Conservation (phyloP, 2,329 filamentous ascomycete genomes). For the Mycosphaerella sp. region DNA sequence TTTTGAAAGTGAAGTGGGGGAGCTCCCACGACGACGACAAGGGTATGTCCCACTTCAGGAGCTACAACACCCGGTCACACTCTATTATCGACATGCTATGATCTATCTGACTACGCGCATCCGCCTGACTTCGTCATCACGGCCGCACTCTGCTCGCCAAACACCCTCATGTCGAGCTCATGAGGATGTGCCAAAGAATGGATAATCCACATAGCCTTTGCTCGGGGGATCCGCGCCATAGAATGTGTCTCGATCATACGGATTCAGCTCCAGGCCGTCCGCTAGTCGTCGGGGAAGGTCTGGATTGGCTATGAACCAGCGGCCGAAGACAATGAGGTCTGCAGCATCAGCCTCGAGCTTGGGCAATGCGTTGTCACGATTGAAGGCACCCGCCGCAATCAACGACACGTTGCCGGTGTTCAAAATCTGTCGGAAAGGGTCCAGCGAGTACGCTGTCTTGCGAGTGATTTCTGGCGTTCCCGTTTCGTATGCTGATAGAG, state of each 20-base stretch:
- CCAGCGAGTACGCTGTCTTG: conserved; percentile 18
- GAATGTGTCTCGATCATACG: conserved; percentile 44
- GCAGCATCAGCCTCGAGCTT: conserved; percentile 38
- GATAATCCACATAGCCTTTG: conserved; percentile 42
- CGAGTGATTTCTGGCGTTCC: conserved; percentile 29
- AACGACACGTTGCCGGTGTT: conserved; percentile 29
- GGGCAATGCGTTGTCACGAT: conserved; percentile 33
- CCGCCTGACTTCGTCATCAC: not conserved
- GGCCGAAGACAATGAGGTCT: conserved; percentile 43
- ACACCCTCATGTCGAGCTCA: not conserved
- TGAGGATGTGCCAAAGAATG: conserved; percentile 30
- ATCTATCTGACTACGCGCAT: too few species aligned
- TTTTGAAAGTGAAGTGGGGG: too few species aligned
- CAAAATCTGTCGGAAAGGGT: conserved; percentile 23
- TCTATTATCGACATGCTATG: too few species aligned
- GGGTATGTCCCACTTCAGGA: too few species aligned
- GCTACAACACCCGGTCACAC: too few species aligned
- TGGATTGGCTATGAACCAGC: conserved; percentile 46
- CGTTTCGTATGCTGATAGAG: conserved; percentile 15
- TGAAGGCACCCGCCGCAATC: conserved; percentile 39
- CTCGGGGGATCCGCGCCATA: conserved; percentile 36
- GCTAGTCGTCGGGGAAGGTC: conserved; percentile 44
- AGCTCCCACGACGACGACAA: too few species aligned
- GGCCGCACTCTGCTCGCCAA: not conserved
- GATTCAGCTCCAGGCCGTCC: conserved; percentile 40